Evolutionary conservation across 2,329 filamentous ascomycete genomes (phyloP), one percentile per base, ranked within the genome.

Genomic region (Trichoderma brevicompactum): DNA sequence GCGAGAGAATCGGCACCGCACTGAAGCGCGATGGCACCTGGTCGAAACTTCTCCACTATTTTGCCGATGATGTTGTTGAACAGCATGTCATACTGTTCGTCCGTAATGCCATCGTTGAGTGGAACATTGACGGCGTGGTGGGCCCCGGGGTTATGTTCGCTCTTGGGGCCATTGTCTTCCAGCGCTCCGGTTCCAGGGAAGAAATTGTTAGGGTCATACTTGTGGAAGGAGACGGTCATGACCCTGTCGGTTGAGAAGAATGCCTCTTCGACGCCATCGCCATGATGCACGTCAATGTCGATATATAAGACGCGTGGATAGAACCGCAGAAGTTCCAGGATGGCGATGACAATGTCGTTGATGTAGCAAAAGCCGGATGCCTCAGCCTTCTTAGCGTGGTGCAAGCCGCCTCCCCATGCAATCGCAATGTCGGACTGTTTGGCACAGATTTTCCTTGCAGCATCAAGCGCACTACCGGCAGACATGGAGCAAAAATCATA

Each of bases 311-410:
- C 94, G 55, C 94, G 90, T 15, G 92, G 88, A 71, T 94, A 87
- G 73, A 89, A 86, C 36, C 91, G 89, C 15, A 98, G 83, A 9
- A 99, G 85, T 75, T 97, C 91, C 43, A 98, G 85, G 71, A 97
- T 95, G 41, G 91, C 92, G 53, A 99, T 85, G 65, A 98, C 95
- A 72, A 98, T 98, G 78, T 99, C 95, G 77, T 99, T 99, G 80
- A 98, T 93, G 80, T 99, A 99, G 81, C 95, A 99, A 78, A 99
- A 99, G 0, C 95, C 95, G 13, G 91, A 94, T 0, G 95, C 94
- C 78, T 97, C 93, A 61, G 90, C 87, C 75, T 94, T 95, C 78
- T 98, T 97, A 52, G 95, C 95, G 74, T 99, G 95, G 77, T 99
- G 95, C 36, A 99, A 85, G 10, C 95, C 95, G 41, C 95, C 95